These are phyloP conservation scores for Leishmania major DNA, from an alignment of 208 protist species.

Conservation along the genomic window DNA sequence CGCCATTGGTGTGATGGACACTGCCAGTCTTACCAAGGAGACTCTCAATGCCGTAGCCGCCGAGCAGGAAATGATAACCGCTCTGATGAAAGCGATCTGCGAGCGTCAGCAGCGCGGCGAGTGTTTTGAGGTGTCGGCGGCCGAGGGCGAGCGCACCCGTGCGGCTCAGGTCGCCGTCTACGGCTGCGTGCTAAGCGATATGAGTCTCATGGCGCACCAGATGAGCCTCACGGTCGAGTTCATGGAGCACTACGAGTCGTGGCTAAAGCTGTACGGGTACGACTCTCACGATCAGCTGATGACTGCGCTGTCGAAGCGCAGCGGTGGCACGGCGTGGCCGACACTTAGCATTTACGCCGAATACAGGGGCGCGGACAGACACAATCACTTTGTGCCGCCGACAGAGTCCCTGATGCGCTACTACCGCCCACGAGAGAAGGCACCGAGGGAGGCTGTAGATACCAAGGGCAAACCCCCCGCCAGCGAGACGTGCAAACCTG, in stretches of 20 bases:
- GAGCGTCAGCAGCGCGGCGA: constrained; percentile 50
- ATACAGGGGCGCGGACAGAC: background rate
- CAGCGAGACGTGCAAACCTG: background rate
- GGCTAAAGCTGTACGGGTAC: constrained; percentile 66
- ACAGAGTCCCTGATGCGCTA: constrained; percentile 32
- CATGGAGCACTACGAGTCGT: constrained; percentile 68
- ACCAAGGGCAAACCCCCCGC: background rate
- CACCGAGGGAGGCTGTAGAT: background rate
- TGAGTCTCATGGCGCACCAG: constrained; percentile 66
- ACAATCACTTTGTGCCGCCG: constrained; percentile 44
- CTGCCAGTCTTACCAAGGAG: constrained; percentile 27
- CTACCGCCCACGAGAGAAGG: constrained; percentile 1
- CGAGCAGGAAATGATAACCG: constrained; percentile 65
- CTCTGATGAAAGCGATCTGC: constrained; percentile 61
- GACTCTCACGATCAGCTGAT: constrained; percentile 57
- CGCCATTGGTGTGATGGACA: constrained; percentile 33
- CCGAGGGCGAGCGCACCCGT: constrained; percentile 54
- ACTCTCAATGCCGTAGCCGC: constrained; percentile 48
- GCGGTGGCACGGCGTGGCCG: constrained; percentile 33
- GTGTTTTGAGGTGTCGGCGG: constrained; percentile 41
- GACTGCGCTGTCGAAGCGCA: constrained; percentile 38
- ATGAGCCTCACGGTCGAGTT: constrained; percentile 52
- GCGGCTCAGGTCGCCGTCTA: constrained; percentile 71
- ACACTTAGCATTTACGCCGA: constrained; percentile 19
- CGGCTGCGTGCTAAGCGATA: constrained; percentile 79